Conservation (phyloP, 1,139 yeast genomes). For the Scheffersomyces insectosa region DNA sequence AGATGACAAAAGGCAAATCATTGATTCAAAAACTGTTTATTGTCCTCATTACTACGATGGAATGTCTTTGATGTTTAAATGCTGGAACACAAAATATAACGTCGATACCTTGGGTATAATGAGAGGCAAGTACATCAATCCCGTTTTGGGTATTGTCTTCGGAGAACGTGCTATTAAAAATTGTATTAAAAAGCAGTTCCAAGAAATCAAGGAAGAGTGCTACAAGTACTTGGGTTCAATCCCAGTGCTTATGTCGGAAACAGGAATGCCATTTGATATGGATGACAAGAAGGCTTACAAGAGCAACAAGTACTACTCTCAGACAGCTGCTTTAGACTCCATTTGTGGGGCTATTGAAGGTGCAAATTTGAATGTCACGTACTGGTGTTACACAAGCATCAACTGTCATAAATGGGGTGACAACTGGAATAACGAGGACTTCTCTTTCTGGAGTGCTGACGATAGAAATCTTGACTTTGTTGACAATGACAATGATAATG, state of each 20-base stretch:
- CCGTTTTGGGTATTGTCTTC: constrained; percentile 72
- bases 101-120: constrained; percentile 91
- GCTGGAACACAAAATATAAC: constrained; percentile 75
- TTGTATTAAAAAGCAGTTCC: constrained; percentile 66
- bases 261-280: constrained; percentile 98
- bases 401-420: constrained; percentile 87
- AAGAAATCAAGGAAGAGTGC: constrained; percentile 65
- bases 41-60: constrained; percentile 95
- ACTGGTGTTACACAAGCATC: constrained; percentile 79
- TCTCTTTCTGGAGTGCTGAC: constrained; percentile 80
- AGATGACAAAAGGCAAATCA: constrained; percentile 45
- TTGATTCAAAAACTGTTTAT: constrained; percentile 68
- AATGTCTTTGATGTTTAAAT: constrained; percentile 83
- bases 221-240: constrained; percentile 56
- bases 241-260: constrained; percentile 83
- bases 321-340: constrained; percentile 84
- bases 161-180: constrained; percentile 80
- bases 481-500: constrained; percentile 10
- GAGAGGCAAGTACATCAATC: constrained; percentile 73
- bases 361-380: constrained; percentile 67
- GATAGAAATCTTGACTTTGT: constrained; percentile 40
- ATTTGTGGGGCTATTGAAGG: constrained; percentile 76
- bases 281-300: constrained; percentile 69
- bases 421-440: constrained; percentile 89
- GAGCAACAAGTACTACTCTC: constrained; percentile 66